Percentiles rank a stretch among this genome's conserved stretches.
phyloP scores from a whole-genome alignment of 2,329 filamentous ascomycete genomes.

The Cercospora janseana region DNA sequence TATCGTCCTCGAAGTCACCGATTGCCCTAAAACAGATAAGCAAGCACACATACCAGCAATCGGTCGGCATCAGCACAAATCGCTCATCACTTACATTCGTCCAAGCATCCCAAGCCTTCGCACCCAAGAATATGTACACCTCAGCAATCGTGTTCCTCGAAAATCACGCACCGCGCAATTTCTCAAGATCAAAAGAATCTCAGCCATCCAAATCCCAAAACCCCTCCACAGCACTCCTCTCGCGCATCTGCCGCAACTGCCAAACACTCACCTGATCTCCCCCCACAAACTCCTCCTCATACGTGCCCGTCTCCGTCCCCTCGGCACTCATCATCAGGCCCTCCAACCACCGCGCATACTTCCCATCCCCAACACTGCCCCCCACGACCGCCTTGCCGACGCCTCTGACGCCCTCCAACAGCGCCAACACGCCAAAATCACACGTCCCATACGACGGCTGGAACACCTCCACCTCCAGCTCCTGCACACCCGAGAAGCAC shows the following conservation, averaged over 20 bases:
- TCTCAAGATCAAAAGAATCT: not conserved
- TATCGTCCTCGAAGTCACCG: not conserved
- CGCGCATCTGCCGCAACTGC: too few species aligned
- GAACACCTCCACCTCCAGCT: conserved; percentile 52
- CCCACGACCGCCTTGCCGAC: conserved; percentile 46
- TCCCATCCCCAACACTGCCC: conserved; percentile 43
- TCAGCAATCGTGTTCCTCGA: too few species aligned
- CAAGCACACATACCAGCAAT: not conserved
- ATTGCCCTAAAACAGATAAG: conserved; percentile 5
- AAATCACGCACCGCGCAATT: too few species aligned
- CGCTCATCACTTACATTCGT: conserved; percentile 6
- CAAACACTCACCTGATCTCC: conserved; percentile 19
- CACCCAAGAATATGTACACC: not conserved
- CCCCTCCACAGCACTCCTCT: conserved; percentile 1
- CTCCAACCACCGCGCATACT: conserved; percentile 48
- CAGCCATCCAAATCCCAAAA: conserved; percentile 13
- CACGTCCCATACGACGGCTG: conserved; percentile 47
- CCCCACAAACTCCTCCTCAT: conserved; percentile 24
- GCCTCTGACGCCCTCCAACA: conserved; percentile 49
- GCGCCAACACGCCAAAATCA: conserved; percentile 43
- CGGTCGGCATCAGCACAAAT: not conserved
- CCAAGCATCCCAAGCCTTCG: conserved; percentile 12
- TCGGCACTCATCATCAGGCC: conserved; percentile 43
- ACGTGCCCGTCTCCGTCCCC: conserved; percentile 32
- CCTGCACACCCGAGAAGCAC: conserved; percentile 49